Percentiles rank a stretch among this genome's conserved stretches.
Conservation (phyloP, 306 rosid genomes). For the Ormosia emarginata region DNA sequence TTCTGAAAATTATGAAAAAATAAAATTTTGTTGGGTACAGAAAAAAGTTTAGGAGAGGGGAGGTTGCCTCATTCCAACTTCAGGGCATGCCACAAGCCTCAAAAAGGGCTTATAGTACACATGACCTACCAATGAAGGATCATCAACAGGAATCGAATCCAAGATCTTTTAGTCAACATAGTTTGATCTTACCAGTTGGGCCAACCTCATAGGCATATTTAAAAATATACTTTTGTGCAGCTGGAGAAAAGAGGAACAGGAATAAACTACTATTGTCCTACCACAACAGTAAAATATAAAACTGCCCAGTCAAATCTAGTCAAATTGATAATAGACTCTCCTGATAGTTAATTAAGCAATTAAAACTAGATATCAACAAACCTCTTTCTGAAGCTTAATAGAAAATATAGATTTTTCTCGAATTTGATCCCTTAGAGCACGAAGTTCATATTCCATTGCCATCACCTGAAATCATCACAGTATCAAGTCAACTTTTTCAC, state of each 20-base stretch:
- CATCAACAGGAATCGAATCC: no score
- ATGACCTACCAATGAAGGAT: no score
- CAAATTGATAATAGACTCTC: neutral
- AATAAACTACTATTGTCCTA: neutral
- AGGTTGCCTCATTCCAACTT: neutral
- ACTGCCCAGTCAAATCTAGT: conserved; percentile 1
- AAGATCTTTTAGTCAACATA: no score
- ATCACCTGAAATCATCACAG: conserved; percentile 55
- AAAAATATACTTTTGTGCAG: neutral
- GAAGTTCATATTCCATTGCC: conserved; percentile 92
- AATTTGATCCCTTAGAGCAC: conserved; percentile 83
- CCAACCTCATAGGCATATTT: neutral
- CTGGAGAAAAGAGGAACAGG: neutral
- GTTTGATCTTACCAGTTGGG: neutral
- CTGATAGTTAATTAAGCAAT: neutral
- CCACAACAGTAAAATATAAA: neutral
- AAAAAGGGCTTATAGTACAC: no score
- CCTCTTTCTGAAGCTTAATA: conserved; percentile 91
- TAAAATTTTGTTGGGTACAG: neutral
- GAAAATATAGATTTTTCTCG: conserved; percentile 78
- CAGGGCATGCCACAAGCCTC: neutral
- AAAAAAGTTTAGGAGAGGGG: neutral
- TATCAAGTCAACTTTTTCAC: neutral
- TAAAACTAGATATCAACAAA: conserved; percentile 33
- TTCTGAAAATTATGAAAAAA: neutral